Base-by-base conservation (phyloP, 164 flowering plant genomes). In the Chloranthus sessilifolius region DNA sequence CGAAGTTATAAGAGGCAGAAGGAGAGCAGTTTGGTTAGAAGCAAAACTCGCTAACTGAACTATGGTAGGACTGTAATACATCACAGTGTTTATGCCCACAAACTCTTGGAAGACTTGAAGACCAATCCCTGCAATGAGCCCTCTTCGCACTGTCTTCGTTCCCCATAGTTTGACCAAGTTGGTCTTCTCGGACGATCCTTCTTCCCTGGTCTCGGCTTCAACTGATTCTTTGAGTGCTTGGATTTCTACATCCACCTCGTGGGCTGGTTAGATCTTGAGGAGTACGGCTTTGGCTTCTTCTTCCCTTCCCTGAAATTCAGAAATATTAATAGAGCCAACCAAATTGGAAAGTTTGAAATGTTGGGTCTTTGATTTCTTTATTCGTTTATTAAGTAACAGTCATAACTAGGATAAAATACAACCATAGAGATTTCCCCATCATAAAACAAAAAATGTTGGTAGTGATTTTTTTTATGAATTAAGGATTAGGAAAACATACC, bases 51-150 rank as follows among this genome's bases (percentile, higher is more conserved):
- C 84, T 1, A 83, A 37, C 47, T 81, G 88, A 33, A 79, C 72
- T 26, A 83, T 83, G 37, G 83, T 67, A n/a, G 88, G 82, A 55
- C 88, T 80, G 70, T 80, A 82, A 40, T 82, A 80, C 89, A 80
- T 80, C 11, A 83, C 87, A 3, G 85, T 83, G 64, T 83, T 81
- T 40, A 83, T 83, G 43, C 85, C 88, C 16, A 79, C 81, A 65
- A 83, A 79, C 43, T 84, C 88, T 57, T 84, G 92, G 59, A 76
- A 71, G 5, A 81, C 56, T 49, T 77, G 83, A 40, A 79, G 83
- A 4, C 82, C 85, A 17, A 77, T 75, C 8, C 92, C 82, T 5
- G 82, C 85, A 21, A 53, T 34, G 0, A 79, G 72, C 9, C 74
- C 87, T 52, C 85, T 71, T 23, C 85, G 71, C 26, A 77, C 76